Evolutionary conservation across 1,139 yeast species (phyloP), one percentile per base, ranked within the genome.

Genomic region (Ogataea hybrid): DNA sequence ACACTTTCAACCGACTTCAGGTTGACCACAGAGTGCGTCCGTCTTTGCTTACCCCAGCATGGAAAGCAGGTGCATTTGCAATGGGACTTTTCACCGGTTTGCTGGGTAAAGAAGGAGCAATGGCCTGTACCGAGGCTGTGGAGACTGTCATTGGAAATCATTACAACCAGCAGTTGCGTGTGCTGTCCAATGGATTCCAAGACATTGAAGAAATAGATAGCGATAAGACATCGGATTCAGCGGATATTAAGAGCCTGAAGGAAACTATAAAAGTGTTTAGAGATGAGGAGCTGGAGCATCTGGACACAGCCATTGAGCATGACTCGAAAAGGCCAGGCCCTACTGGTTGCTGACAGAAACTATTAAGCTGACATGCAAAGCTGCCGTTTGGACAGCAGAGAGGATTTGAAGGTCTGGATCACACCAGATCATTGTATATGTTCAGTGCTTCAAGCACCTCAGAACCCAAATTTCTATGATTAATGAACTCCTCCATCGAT

Each of bases 41-140:
- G 2, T 87, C 96, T 0, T 56, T 90, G 8, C 66, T 92, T 37
- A 89, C 97, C 0, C 98, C 98, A 4, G 58, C 88, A 2, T 92
- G 99, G 98, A 88, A 86, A 60, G 67, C 78, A 0, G 97, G 97
- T 2, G 97, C 98, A 0, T 73, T 84, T 42, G 82, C 83, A 0
- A 71, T 92, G 67, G 99, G 99, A 2, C 79, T 79, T 1, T 84
- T 83, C 1, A 92, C 98, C 0, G 97, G 96, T 0, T 57, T 85
- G 41, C 67, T 90, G 50, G 85, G 96, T 21, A 87, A 88, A 57
- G 96, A 92, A 61, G 97, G 97, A 1, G 98, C 98, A 2, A 92
- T 92, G 99, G 98, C 98, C 1, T 94, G 99, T 60, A 92, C 99
- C 0, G 97, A 90, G 47, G 98, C 98, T 0, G 98, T 92, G 1